These are phyloP conservation scores for Aegilops bicornis DNA, from an alignment of 176 grass and related monocot species.

Conservation along the genomic window DNA sequence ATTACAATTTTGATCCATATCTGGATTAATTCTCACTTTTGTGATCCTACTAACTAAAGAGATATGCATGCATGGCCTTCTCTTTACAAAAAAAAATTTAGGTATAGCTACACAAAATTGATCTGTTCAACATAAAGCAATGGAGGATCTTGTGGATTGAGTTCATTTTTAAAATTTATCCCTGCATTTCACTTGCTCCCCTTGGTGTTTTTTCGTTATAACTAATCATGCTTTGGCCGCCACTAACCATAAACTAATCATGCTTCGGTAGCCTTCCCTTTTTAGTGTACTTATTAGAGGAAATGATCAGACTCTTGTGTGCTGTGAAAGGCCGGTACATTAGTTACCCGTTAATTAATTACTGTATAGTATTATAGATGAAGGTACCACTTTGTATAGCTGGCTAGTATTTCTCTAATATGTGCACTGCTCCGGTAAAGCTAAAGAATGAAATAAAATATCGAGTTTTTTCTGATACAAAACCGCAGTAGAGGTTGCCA, in stretches of 20 bases:
- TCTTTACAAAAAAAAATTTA: slow-evolving; percentile 29
- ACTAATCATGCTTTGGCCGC: slow-evolving; percentile 51
- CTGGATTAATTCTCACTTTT: slow-evolving; percentile 9
- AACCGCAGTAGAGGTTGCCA: background rate
- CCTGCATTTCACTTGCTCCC: slow-evolving; percentile 41
- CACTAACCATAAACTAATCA: slow-evolving; percentile 47
- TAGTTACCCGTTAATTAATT: background rate
- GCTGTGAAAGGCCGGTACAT: slow-evolving; percentile 28
- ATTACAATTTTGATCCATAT: background rate
- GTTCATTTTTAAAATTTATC: slow-evolving; percentile 34
- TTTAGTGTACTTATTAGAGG: slow-evolving; percentile 12
- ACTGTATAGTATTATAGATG: background rate
- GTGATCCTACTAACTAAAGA: background rate
- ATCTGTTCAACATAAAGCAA: slow-evolving; percentile 14
- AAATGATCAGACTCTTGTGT: slow-evolving; percentile 45
- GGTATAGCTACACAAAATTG: slow-evolving; percentile 11
- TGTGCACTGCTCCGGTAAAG: background rate
- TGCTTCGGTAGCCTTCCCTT: slow-evolving; percentile 33
- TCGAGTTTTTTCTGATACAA: background rate
- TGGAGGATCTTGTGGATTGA: slow-evolving; percentile 34
- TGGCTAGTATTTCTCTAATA: slow-evolving; percentile 4
- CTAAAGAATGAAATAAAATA: background rate
- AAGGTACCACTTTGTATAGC: background rate
- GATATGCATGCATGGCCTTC: background rate
- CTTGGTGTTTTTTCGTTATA: slow-evolving; percentile 47